Evolutionary conservation across 2,329 filamentous ascomycete species (phyloP).

Genomic region (Neofusicoccum ribis): DNA sequence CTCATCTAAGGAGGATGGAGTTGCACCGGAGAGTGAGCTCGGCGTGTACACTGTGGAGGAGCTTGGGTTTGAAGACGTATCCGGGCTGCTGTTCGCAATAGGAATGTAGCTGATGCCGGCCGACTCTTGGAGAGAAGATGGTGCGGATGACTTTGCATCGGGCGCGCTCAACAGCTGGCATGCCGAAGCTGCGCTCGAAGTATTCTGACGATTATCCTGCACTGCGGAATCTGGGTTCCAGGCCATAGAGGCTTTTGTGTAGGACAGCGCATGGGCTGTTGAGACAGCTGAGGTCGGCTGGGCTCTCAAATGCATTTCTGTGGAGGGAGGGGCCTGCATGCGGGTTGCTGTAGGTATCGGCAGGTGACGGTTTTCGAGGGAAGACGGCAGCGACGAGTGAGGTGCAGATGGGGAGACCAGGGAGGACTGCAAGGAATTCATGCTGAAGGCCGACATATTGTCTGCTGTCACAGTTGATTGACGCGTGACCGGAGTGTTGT

Average conservation of each 20-base stretch:
- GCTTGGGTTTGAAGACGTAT: constrained; percentile 6
- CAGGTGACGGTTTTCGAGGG: constrained; percentile 13
- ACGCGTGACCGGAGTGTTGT: constrained; percentile 1
- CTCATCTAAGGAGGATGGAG: not conserved
- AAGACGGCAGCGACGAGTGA: not conserved
- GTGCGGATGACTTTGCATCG: not conserved
- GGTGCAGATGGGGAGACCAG: constrained; percentile 2
- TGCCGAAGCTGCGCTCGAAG: not conserved
- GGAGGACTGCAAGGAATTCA: constrained; percentile 18
- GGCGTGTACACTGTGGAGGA: constrained; percentile 11
- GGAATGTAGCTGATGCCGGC: not conserved
- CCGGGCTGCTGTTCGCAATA: not conserved
- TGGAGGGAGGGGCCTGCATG: not conserved
- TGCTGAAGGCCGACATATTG: constrained; percentile 18
- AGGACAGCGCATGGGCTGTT: constrained; percentile 14
- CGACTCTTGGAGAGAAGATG: not conserved
- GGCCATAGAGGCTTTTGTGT: constrained; percentile 26
- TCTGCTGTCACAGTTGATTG: constrained; percentile 5
- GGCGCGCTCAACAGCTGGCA: not conserved
- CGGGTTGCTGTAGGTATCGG: constrained; percentile 15
- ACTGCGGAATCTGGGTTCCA: constrained; percentile 25
- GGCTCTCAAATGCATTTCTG: not conserved
- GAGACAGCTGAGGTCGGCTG: constrained; percentile 4
- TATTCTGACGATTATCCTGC: not conserved
- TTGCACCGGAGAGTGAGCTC: constrained; percentile 5